Evolutionary conservation across 2,329 filamentous ascomycete species (phyloP).

Genomic region (Aureobasidium sp.): DNA sequence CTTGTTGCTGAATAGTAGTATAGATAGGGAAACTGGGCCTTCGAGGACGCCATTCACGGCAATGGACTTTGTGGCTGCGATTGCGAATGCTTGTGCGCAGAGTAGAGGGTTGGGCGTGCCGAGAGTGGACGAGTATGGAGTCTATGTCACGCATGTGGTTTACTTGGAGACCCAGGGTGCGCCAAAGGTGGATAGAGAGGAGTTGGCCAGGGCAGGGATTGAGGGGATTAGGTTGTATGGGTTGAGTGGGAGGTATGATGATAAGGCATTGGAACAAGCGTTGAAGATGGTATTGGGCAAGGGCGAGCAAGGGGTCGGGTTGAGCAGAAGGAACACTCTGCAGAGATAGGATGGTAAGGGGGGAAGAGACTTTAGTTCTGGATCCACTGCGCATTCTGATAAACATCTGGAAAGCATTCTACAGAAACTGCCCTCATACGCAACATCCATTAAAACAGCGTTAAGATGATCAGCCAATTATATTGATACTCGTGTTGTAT

Average conservation of each 20-base stretch:
- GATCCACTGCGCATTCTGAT: too few relatives aligned
- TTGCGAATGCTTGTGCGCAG: constrained; percentile 66
- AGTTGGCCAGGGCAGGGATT: constrained; percentile 61
- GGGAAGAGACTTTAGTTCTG: too few relatives aligned
- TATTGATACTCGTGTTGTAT: too few relatives aligned
- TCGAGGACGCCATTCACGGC: constrained; percentile 59
- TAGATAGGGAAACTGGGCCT: constrained; percentile 83
- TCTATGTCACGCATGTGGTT: constrained; percentile 77
- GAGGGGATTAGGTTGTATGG: constrained; percentile 73
- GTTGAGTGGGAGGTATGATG: constrained; percentile 59
- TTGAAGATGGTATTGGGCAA: constrained; percentile 70
- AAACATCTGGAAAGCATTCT: too few relatives aligned
- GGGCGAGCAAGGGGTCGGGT: constrained; percentile 46
- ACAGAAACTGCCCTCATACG: too few relatives aligned
- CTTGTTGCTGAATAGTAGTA: constrained; percentile 73
- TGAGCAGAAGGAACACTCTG: constrained; percentile 56
- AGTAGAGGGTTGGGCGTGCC: constrained; percentile 44
- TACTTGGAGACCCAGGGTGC: constrained; percentile 66
- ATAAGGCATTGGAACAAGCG: constrained; percentile 64
- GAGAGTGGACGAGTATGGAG: constrained; percentile 44
- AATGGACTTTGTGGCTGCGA: constrained; percentile 72
- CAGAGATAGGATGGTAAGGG: background rate
- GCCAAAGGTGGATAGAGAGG: constrained; percentile 62
- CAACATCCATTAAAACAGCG: too few relatives aligned
- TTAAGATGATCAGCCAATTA: too few relatives aligned